phyloP scores from a whole-genome alignment of 2,329 filamentous ascomycete species.

The Nannizziopsis barbatae region DNA sequence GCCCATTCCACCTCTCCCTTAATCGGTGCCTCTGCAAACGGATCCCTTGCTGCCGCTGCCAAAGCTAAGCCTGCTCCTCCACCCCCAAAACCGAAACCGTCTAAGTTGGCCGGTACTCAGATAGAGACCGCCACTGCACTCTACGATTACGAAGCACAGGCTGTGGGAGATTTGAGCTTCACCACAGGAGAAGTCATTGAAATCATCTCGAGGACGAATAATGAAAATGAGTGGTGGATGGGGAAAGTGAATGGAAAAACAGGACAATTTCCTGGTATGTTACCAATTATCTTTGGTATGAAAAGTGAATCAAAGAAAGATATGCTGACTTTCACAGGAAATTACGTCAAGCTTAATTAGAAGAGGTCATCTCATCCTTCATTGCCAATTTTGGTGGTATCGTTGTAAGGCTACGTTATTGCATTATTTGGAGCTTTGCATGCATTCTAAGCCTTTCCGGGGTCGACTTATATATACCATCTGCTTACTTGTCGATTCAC shows the following conservation, averaged over 20 bases:
- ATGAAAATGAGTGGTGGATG: constrained; percentile 96
- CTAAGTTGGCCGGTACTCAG: constrained; percentile 51
- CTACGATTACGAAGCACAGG: constrained; percentile 93
- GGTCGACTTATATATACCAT: too few relatives aligned
- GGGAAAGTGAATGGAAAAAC: constrained; percentile 67
- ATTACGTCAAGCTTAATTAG: constrained; percentile 35
- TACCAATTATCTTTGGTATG: not conserved
- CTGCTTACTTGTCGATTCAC: too few relatives aligned
- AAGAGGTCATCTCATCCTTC: too few relatives aligned
- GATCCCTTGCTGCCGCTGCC: constrained; percentile 41
- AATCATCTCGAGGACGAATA: constrained; percentile 69
- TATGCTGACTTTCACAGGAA: constrained; percentile 24
- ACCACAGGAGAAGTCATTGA: constrained; percentile 80
- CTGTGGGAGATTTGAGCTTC: constrained; percentile 88
- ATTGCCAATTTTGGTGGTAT: too few relatives aligned
- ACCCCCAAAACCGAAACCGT: constrained; percentile 75
- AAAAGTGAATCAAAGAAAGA: not conserved
- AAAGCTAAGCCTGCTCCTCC: constrained; percentile 58
- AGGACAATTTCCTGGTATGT: constrained; percentile 88
- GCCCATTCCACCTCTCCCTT: constrained; percentile 29
- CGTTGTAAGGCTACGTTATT: too few relatives aligned
- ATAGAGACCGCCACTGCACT: constrained; percentile 77
- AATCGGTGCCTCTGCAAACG: constrained; percentile 19
- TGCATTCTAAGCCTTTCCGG: too few relatives aligned
- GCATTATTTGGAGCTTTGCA: too few relatives aligned